phyloP scores from a whole-genome alignment of 495 filamentous ascomycete genomes.

The Penicillium bialowiezense region DNA sequence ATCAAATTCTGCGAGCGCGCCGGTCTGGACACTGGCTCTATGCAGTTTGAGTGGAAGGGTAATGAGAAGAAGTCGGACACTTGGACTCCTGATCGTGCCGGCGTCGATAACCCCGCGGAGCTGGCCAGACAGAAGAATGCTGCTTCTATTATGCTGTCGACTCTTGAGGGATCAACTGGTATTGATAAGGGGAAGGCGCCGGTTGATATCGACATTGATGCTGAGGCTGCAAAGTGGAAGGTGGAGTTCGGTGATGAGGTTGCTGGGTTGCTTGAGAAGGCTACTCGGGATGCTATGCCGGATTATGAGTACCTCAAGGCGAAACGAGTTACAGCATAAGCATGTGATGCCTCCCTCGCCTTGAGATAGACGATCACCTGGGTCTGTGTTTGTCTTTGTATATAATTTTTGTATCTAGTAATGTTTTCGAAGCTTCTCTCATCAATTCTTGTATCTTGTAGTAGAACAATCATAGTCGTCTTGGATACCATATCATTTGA shows the following conservation, averaged over 20 bases:
- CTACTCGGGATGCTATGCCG: constrained; percentile 38
- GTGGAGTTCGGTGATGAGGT: constrained; percentile 15
- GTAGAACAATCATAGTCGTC: no score
- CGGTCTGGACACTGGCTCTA: constrained; percentile 29
- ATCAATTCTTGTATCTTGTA: no score
- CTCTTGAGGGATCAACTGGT: constrained; percentile 31
- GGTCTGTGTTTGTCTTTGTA: no score
- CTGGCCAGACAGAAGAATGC: neutral
- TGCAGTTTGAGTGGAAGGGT: constrained; percentile 39
- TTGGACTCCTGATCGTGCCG: neutral
- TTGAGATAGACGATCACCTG: no score
- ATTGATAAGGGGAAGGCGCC: constrained; percentile 34
- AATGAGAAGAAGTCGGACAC: constrained; percentile 1
- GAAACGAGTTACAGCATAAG: constrained; percentile 15
- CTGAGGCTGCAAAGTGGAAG: constrained; percentile 28
- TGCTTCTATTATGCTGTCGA: constrained; percentile 28
- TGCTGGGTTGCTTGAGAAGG: constrained; percentile 27
- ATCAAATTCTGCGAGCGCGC: constrained; percentile 26
- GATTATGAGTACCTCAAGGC: constrained; percentile 48
- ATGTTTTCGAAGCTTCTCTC: no score
- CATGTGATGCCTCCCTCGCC: no score
- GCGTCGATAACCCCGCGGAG: neutral
- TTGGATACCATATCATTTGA: no score
- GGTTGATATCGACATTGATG: constrained; percentile 31
- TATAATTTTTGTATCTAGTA: no score